Conservation (phyloP, 2,329 filamentous ascomycete species). For the Fusarium sp. region DNA sequence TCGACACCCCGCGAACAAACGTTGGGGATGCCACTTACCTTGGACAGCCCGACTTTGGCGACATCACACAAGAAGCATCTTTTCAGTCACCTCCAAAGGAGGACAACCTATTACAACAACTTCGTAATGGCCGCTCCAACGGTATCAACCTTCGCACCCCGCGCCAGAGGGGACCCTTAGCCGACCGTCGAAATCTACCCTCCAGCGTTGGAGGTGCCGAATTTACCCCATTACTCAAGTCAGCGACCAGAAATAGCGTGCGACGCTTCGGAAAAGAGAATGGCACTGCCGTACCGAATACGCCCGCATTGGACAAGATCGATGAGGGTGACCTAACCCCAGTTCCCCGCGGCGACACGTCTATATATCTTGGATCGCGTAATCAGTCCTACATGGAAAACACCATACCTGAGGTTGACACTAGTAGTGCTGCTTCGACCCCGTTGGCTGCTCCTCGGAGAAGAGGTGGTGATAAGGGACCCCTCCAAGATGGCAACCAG, state of each 20-base stretch:
- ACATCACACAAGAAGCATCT: conserved; percentile 88
- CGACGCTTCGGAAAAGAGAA: conserved; percentile 74
- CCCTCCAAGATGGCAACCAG: conserved; percentile 88
- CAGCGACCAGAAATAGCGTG: conserved; percentile 77
- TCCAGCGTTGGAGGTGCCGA: conserved; percentile 76
- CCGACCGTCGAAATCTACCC: conserved; percentile 78
- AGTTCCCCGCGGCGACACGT: conserved; percentile 79
- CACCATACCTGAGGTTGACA: conserved; percentile 81
- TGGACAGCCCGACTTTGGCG: conserved; percentile 76
- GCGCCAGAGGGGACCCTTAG: conserved; percentile 75
- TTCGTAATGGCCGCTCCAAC: conserved; percentile 74
- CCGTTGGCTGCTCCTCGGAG: conserved; percentile 79
- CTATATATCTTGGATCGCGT: conserved; percentile 75
- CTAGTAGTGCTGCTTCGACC: conserved; percentile 85
- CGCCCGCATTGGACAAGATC: conserved; percentile 76
- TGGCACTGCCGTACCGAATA: conserved; percentile 69
- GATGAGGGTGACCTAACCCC: conserved; percentile 81
- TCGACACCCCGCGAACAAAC: conserved; percentile 90
- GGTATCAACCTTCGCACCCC: conserved; percentile 78
- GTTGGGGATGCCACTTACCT: conserved; percentile 87
- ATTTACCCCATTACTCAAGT: conserved; percentile 95
- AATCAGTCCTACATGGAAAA: conserved; percentile 74
- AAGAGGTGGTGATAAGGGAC: conserved; percentile 72
- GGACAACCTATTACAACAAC: conserved; percentile 77
- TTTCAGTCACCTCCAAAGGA: conserved; percentile 83